Base-by-base conservation (phyloP, 2,329 filamentous ascomycete genomes). In the Nemania bipapillata region DNA sequence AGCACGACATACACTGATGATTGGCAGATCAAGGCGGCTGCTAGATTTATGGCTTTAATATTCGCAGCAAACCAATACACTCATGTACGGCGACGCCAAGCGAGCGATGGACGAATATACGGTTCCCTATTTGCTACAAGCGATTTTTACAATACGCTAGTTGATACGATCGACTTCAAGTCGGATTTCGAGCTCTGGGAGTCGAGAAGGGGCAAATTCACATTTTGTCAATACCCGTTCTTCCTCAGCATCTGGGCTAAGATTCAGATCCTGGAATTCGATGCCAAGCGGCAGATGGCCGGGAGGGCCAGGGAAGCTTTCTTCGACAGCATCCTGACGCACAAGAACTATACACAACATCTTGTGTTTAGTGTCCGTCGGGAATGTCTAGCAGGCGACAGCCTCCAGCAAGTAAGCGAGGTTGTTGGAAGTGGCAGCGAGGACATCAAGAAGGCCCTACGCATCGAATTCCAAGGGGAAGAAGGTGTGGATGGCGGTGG, bases 211-310 rank as follows among this genome's bases (percentile, higher is more conserved):
- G 86, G 86, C 22, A 92, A 89, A 72, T 97, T 97, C 77, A 88
- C 92, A 0, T 97, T 97, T 77, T 97, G 94, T 77, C 93, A 97
- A 77, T 97, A 96, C 75, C 93, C 94, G 0, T 96, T 97, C 75
- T 90, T 97, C 73, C 84, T 97, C 47, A 97, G 93, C 70, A 94
- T 97, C 72, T 94, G 93, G 84, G 91, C 94, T 30, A 97, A 97
- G 80, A 97, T 96, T 66, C 91, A 91, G 72, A 95, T 97, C 54
- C 84, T 97, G 74, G 93, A 97, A 76, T 88, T 96, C 75, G 94
- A 97, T 79, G 92, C 93, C 7, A 89, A 90, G 70, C 88, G 94
- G 7, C 93, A 97, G 79, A 97, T 97, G 94, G 90, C 93, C 76
- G 89, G 89, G 71, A 95, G 93, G 78, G 94, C 94, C 9, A 87